Percentiles rank a stretch among this genome's conserved stretches.
Evolutionary conservation across 305 asterid species (phyloP).

Genomic region (Fraxinus sp.): DNA sequence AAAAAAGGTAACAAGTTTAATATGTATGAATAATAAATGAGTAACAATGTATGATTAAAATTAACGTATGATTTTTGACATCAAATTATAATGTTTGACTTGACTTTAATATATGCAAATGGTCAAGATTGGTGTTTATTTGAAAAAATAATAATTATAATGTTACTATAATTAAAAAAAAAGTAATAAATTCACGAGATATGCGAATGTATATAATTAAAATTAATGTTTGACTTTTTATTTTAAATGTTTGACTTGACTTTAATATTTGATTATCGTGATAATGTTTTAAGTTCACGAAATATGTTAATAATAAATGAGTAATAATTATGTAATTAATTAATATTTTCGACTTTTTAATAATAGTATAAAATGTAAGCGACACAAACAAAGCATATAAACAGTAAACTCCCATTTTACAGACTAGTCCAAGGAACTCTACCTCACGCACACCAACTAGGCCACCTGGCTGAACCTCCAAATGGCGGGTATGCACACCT

Average conservation of each 20-base stretch:
- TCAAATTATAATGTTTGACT: not conserved
- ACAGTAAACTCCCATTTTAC: not conserved
- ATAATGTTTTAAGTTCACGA: not conserved
- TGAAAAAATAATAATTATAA: not conserved
- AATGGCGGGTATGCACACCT: slow-evolving; percentile 30
- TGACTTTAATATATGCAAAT: not conserved
- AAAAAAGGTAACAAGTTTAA: not conserved
- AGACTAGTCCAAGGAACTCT: not conserved
- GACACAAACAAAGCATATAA: not conserved
- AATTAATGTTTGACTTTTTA: not conserved
- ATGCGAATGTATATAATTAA: no score
- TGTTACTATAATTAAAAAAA: not conserved
- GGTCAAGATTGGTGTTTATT: not conserved
- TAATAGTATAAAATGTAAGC: not conserved
- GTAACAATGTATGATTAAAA: not conserved
- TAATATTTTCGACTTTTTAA: not conserved
- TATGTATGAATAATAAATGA: not conserved
- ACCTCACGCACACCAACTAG: not conserved
- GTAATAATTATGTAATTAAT: not conserved
- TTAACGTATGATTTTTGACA: not conserved
- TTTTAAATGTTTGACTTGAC: not conserved
- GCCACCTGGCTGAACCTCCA: not conserved
- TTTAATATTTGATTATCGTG: not conserved
- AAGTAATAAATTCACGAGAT: not conserved
- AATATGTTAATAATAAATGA: not conserved